Conservation (phyloP, 805 yeast genomes). For the Myxozyma monticola region DNA sequence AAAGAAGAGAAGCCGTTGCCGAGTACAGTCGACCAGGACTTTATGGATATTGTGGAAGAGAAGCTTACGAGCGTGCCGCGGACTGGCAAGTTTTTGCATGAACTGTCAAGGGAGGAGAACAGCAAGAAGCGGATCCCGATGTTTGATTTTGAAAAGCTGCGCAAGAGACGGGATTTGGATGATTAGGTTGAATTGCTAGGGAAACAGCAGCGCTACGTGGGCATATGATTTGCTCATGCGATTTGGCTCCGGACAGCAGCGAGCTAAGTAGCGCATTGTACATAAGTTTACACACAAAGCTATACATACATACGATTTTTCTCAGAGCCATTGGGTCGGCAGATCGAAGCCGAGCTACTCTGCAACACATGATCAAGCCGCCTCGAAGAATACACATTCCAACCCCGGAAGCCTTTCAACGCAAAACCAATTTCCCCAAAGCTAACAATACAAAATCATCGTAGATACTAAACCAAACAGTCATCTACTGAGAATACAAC, state of each 20-base stretch:
- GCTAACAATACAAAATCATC: background rate
- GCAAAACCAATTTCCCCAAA: background rate
- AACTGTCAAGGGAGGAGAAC: slow-evolving; percentile 33
- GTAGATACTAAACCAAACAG: background rate
- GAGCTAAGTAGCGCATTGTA: too few relatives aligned
- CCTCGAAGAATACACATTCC: background rate
- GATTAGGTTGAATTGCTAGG: too few relatives aligned
- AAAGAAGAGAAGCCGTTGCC: slow-evolving; percentile 6
- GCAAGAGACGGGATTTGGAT: background rate
- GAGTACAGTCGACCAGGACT: slow-evolving; percentile 24
- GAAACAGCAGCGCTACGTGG: too few relatives aligned
- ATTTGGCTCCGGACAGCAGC: too few relatives aligned
- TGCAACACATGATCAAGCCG: too few relatives aligned
- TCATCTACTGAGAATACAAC: slow-evolving; percentile 18
- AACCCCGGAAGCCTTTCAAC: background rate
- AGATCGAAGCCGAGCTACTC: too few relatives aligned
- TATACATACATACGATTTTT: too few relatives aligned
- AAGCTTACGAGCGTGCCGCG: slow-evolving; percentile 21
- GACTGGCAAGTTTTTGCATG: slow-evolving; percentile 12
- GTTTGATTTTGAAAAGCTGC: slow-evolving; percentile 18
- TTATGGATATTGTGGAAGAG: slow-evolving; percentile 15
- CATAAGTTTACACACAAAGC: too few relatives aligned
- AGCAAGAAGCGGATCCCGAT: slow-evolving; percentile 15
- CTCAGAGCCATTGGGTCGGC: too few relatives aligned
- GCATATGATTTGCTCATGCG: too few relatives aligned